phyloP scores from a whole-genome alignment of 2,329 filamentous ascomycete genomes.

The Apiospora marii region DNA sequence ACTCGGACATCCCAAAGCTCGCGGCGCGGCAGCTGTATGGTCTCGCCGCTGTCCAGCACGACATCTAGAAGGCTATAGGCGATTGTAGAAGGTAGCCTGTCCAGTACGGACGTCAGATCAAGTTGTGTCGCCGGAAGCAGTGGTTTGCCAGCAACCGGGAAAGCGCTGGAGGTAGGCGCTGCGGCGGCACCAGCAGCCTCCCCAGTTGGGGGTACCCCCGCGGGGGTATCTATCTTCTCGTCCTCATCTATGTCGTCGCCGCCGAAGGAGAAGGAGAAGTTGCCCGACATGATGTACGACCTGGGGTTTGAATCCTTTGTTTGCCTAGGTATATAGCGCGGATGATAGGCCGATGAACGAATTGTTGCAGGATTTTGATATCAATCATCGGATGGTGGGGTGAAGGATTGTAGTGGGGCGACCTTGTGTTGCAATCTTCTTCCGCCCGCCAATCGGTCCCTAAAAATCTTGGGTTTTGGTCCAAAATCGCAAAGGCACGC shows the following conservation, averaged over 20 bases:
- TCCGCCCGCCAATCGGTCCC: background rate
- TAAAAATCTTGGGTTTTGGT: background rate
- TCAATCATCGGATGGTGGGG: conserved; percentile 12
- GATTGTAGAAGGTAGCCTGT: conserved; percentile 74
- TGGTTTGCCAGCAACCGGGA: conserved; percentile 68
- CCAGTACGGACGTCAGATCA: conserved; percentile 58
- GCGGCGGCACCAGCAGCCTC: conserved; percentile 30
- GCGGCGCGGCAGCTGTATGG: conserved; percentile 69
- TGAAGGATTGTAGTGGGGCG: conserved; percentile 6
- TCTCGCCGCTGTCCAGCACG: conserved; percentile 63
- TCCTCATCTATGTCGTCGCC: conserved; percentile 70
- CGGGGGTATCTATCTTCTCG: conserved; percentile 42
- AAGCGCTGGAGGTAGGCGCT: conserved; percentile 54
- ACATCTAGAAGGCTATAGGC: conserved; percentile 71
- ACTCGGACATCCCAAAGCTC: conserved; percentile 84
- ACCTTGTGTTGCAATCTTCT: background rate
- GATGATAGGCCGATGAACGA: conserved; percentile 19
- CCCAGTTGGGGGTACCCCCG: conserved; percentile 27
- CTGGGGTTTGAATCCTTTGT: background rate
- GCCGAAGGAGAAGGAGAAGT: conserved; percentile 67
- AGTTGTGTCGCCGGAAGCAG: conserved; percentile 64
- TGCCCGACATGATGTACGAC: conserved; percentile 43
- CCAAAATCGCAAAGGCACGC: background rate
- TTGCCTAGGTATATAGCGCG: background rate
- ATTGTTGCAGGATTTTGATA: conserved; percentile 11